Base-by-base conservation (phyloP, 1,139 yeast species). In the Geotrichum histeridarum region DNA sequence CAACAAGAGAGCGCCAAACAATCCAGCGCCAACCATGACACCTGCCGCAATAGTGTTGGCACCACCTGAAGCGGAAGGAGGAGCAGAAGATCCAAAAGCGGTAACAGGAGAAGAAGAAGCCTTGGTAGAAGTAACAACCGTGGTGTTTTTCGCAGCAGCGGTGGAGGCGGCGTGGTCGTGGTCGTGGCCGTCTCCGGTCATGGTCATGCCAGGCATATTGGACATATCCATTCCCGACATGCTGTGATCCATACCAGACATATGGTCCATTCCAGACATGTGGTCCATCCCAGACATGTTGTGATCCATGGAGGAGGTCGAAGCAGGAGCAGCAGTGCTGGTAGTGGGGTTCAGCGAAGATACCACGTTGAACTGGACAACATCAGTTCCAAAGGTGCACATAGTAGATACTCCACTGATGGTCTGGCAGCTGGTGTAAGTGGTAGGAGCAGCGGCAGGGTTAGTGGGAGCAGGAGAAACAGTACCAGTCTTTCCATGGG, bases 321-420 rank as follows among this genome's bases (percentile, higher is more conserved):
- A 17, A 9, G 44, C 44, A 27, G 18, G 15, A 15, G 33, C 33
- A 5, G 15, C 33, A 12, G 44, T 33, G 14, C 33, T 12, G 9
- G 47, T 43, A 15, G n/a, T 11, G 33, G 31, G 9, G 6, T 33
- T 18, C 15, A 18, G 27, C 7, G 37, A 22, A 5, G 22, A 35
- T 5, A 17, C 60, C 48, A 62, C 65, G 2, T 51, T 55, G 18
- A 58, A 53, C 47, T 69, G 70, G 48, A 66, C 63, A 2, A 67
- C 67, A 51, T 69, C 72, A 4, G 62, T 59, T 9, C 61, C 64
- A 35, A 37, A 50, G 12, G 14, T 39, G 56, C 66, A 46, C 51
- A 74, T 70, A 42, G 56, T 68, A 0, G 64, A 61, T n/a, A 64
- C 67, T 6, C 57, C 52, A 8, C 61, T 72, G 56, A 71, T 73